Conservation (phyloP, 2,329 filamentous ascomycete genomes). For the Blastomyces parvus region DNA sequence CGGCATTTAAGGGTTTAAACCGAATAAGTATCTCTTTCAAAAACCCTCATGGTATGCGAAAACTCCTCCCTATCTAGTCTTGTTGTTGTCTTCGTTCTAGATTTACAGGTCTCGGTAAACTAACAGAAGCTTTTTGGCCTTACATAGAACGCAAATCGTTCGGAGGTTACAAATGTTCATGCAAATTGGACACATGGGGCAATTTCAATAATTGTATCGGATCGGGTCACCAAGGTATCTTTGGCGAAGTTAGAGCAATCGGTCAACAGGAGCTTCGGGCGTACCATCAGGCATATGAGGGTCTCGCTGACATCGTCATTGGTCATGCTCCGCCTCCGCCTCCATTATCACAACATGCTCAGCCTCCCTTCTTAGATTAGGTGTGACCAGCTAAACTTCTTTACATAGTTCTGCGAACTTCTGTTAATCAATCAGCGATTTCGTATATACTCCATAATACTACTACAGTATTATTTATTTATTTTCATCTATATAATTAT, state of each 20-base stretch:
- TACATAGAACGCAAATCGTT: conserved; percentile 1
- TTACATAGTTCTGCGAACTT: too few relatives aligned
- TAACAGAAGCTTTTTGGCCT: not conserved
- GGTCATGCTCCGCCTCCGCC: conserved; percentile 4
- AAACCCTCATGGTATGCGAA: not conserved
- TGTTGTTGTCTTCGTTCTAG: not conserved
- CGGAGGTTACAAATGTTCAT: conserved; percentile 3
- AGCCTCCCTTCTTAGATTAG: too few relatives aligned
- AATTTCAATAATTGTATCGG: conserved; percentile 3
- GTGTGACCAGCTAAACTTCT: too few relatives aligned
- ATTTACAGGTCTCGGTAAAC: not conserved
- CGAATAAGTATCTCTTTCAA: conserved; percentile 5
- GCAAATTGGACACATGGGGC: conserved; percentile 1
- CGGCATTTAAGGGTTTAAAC: conserved; percentile 1
- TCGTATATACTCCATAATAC: too few relatives aligned
- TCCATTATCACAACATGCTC: too few relatives aligned
- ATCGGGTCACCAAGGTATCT: conserved; percentile 2
- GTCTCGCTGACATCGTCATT: conserved; percentile 1
- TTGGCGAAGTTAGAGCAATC: conserved; percentile 4
- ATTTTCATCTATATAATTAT: too few relatives aligned
- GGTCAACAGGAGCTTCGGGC: conserved; percentile 6
- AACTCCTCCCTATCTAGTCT: not conserved
- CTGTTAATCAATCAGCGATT: too few relatives aligned
- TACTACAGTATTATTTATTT: too few relatives aligned
- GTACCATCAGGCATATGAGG: not conserved